These are phyloP conservation scores for Mucor lusitanicus DNA, from an alignment of 371 early-diverging fungal genomes.

Conservation along the genomic window DNA sequence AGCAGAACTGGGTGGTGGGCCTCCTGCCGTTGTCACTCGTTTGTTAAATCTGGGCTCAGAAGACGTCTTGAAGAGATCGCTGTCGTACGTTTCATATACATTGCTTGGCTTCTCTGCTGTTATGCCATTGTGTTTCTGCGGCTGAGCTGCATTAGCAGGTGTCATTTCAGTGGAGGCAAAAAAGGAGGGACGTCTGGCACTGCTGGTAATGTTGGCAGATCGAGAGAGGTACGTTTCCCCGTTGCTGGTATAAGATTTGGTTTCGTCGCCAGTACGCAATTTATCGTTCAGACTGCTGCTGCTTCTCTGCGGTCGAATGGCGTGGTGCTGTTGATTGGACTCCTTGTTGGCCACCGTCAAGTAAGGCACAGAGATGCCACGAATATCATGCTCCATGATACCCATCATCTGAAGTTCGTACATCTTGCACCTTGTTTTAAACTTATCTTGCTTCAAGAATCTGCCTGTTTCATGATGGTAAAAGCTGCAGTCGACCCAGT, in stretches of 20 bases:
- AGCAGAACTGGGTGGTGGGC: conserved; percentile 9
- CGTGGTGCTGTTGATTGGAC: neutral
- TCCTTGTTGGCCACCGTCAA: conserved; percentile 29
- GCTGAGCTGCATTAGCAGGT: neutral
- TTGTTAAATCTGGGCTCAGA: conserved; percentile 43
- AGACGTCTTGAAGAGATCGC: conserved; percentile 47
- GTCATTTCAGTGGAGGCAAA: conserved; percentile 15
- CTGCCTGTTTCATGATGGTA: conserved; percentile 65
- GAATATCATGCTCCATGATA: conserved; percentile 69
- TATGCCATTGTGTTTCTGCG: neutral
- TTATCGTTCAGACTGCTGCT: conserved; percentile 47
- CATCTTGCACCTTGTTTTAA: conserved; percentile 78
- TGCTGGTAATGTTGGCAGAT: conserved; percentile 39
- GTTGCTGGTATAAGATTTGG: conserved; percentile 15
- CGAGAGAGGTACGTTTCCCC: conserved; percentile 42
- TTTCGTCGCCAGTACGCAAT: conserved; percentile 16
- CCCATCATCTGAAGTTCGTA: conserved; percentile 85
- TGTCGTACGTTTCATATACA: conserved; percentile 61
- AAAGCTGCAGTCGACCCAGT: conserved; percentile 94
- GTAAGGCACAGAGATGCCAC: conserved; percentile 61
- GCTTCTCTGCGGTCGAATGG: conserved; percentile 28
- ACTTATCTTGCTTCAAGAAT: conserved; percentile 55
- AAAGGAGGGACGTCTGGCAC: conserved; percentile 12
- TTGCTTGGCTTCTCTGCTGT: conserved; percentile 9
- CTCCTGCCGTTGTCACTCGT: conserved; percentile 8